Base-by-base conservation (phyloP, 805 yeast species). In the Barnettozyma siamensis region DNA sequence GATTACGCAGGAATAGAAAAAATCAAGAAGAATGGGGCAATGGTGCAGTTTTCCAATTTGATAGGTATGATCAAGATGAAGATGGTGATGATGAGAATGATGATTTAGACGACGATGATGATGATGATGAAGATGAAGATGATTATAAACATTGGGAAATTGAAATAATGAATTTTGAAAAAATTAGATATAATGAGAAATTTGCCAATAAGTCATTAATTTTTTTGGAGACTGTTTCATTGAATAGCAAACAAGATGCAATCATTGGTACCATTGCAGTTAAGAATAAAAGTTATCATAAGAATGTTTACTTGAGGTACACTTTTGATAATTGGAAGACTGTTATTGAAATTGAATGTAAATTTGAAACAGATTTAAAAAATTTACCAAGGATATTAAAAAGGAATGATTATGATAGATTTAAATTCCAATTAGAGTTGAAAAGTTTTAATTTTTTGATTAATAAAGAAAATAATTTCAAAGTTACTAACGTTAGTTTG, bases 251-350 rank as follows among this genome's bases (percentile, higher is more conserved):
- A 48, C 74, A 75, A 49, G 70, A 72, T 43, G 67, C 66, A 42
- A 63, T 89, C 13, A 58, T 76, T 38, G 97, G 96, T 2, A 80
- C 79, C 40, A 68, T 89, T 35, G 85, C 91, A 3, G 96, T 85
- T 21, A 75, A 77, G 53, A 91, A 89, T 64, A 40, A 86, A 5
- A 69, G 82, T 10, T 89, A 69, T 61, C 72, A 76, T 28, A 89
- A 89, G 60, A 56, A 63, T 21, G 83, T 91, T 16, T 72, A 76
- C 13, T 72, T 85, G 13, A 70, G 88, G 41, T 89, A 87, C 63
- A 77, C 96, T 0, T 67, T 79, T 48, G 88, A 91, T 58, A 64
- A 70, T 53, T 89, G 98, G 98, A 66, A 65, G 33, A 80, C 94
- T 0, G 76, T 80, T 18, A 70, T 78, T 32, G 91, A 84, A 56